phyloP scores from a whole-genome alignment of 2,329 filamentous ascomycete species.

The Monosporascus sp. region DNA sequence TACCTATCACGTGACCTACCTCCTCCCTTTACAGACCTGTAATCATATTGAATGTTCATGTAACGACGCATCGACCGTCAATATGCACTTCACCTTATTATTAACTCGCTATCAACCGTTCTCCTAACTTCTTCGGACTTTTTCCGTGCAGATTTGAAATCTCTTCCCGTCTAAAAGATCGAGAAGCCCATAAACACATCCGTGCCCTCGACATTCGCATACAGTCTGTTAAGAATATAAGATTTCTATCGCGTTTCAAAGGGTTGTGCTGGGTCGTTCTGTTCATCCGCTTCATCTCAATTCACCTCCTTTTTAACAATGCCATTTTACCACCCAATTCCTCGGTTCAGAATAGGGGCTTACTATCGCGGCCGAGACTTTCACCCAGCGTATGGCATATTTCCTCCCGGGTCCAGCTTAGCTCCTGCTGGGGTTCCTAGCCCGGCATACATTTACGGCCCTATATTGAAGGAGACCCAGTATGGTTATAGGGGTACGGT shows the following conservation, averaged over 20 bases:
- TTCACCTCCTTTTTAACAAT: constrained; percentile 1
- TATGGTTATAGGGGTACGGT: background rate
- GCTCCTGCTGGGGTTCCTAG: background rate
- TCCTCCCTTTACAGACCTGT: background rate
- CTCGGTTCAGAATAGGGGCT: background rate
- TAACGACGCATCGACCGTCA: background rate
- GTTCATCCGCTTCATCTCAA: background rate
- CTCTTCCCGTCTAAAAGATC: constrained; percentile 4
- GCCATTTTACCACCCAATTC: background rate
- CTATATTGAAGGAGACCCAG: background rate
- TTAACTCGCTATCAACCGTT: no score
- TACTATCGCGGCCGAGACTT: background rate
- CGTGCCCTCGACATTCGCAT: constrained; percentile 38
- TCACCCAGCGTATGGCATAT: background rate
- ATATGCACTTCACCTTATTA: no score
- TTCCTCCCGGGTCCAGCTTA: background rate
- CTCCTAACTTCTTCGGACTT: no score
- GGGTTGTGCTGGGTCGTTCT: background rate
- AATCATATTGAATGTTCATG: background rate
- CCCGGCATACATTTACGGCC: background rate
- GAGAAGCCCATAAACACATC: constrained; percentile 32
- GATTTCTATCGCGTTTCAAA: background rate
- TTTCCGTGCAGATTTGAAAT: background rate
- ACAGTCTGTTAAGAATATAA: constrained; percentile 29
- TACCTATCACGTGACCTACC: background rate